These are phyloP conservation scores for Entomortierella lignicola DNA, from an alignment of 192 early-diverging fungal genomes.

Conservation along the genomic window DNA sequence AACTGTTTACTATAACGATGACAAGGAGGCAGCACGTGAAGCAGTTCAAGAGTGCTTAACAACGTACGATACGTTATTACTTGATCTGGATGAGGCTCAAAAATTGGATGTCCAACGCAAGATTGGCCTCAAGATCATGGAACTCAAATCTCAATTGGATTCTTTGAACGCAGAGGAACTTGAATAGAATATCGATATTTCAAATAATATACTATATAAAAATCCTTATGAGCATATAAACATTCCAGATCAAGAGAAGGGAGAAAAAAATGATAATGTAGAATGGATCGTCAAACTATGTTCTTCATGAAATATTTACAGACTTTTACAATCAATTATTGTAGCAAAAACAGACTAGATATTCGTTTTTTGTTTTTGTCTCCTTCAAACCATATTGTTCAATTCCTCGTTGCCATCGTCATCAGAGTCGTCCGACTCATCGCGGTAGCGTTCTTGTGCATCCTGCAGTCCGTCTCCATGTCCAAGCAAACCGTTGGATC, in stretches of 20 bases:
- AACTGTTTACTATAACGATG: conserved; percentile 57
- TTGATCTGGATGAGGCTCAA: conserved; percentile 30
- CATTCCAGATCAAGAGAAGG: no score
- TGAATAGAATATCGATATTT: conserved; percentile 5
- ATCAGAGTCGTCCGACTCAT: conserved; percentile 26
- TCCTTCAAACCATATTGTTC: conserved; percentile 33
- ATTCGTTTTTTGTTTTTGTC: neutral
- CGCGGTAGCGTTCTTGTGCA: conserved; percentile 43
- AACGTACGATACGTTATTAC: conserved; percentile 35
- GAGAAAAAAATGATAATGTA: no score
- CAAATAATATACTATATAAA: no score
- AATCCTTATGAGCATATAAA: no score
- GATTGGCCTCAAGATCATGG: conserved; percentile 56
- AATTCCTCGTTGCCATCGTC: conserved; percentile 28
- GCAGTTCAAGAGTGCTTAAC: conserved; percentile 50
- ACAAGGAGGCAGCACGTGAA: conserved; percentile 48
- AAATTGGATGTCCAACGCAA: conserved; percentile 53
- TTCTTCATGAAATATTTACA: no score
- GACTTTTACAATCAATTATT: neutral
- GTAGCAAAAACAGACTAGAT: neutral
- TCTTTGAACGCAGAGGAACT: conserved; percentile 47
- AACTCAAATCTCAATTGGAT: conserved; percentile 50
- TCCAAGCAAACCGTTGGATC: conserved; percentile 1
- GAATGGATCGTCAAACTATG: no score
- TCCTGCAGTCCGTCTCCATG: conserved; percentile 24